Evolutionary conservation across 1,139 yeast genomes (phyloP).

Genomic region (Scheffersomyces insectosa): DNA sequence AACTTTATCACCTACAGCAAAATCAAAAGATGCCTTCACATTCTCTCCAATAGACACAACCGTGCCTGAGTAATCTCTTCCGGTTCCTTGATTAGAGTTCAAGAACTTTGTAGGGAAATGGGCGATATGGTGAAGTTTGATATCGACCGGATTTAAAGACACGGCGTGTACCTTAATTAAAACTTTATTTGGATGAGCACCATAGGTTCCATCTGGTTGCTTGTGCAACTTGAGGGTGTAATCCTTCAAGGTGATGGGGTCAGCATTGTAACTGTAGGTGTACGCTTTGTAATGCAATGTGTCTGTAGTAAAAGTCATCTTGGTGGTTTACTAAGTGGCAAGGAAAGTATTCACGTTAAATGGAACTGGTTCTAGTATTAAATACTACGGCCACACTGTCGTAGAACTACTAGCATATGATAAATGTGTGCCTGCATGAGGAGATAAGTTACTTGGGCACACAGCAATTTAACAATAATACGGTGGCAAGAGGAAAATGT

Average conservation of each 20-base stretch:
- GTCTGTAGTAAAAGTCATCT: slow-evolving; percentile 17
- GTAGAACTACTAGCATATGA: no score
- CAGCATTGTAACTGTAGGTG: slow-evolving; percentile 13
- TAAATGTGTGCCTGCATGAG: no score
- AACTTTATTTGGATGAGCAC: slow-evolving; percentile 43
- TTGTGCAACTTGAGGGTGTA: slow-evolving; percentile 22
- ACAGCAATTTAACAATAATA: no score
- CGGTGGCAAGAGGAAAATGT: no score
- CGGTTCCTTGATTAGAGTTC: slow-evolving; percentile 53
- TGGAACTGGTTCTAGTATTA: no score
- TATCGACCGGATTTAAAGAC: slow-evolving; percentile 70
- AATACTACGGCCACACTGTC: no score
- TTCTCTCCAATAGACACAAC: slow-evolving; percentile 58
- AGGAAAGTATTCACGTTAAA: no score
- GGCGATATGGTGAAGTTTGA: slow-evolving; percentile 43
- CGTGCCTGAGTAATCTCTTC: slow-evolving; percentile 70
- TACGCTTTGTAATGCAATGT: slow-evolving; percentile 18
- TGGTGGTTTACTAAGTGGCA: no score
- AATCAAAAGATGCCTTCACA: slow-evolving; percentile 26
- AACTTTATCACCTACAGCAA: slow-evolving; percentile 62
- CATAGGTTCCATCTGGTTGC: slow-evolving; percentile 33
- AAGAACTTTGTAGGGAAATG: slow-evolving; percentile 18
- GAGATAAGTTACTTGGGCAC: no score
- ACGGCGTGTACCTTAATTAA: slow-evolving; percentile 61
- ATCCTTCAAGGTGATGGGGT: slow-evolving; percentile 13